Evolutionary conservation across 2,329 filamentous ascomycete genomes (phyloP).

Genomic region (Gaeumannomyces sp.): DNA sequence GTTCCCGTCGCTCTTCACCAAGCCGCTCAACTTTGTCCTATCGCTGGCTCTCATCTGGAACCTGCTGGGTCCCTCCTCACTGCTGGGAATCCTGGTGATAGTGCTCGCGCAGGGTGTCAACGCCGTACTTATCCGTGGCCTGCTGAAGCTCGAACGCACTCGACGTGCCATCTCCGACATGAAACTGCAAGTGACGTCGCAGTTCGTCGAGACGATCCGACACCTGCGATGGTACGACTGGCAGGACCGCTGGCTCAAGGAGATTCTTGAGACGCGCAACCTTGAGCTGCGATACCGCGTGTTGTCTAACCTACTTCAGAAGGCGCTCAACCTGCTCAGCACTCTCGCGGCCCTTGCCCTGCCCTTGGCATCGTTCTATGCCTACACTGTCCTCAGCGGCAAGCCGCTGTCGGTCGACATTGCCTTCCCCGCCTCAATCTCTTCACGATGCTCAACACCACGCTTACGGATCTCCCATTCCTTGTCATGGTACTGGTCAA

Average conservation of each 20-base stretch:
- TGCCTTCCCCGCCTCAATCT: conserved; percentile 83
- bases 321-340: conserved; percentile 63
- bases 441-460: conserved; percentile 68
- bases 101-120: conserved; percentile 65
- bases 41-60: conserved; percentile 69
- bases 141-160: conserved; percentile 63
- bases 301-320: conserved; percentile 55
- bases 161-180: conserved; percentile 70
- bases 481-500: conserved; percentile 74
- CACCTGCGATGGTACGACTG: conserved; percentile 78
- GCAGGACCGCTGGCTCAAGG: conserved; percentile 67
- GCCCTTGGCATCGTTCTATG: conserved; percentile 73
- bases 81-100: conserved; percentile 66
- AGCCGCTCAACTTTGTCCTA: conserved; percentile 69
- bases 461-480: conserved; percentile 67
- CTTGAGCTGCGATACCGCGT: conserved; percentile 62
- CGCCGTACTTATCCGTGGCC: conserved; percentile 55
- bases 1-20: conserved; percentile 66
- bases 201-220: conserved; percentile 81
- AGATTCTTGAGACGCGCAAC: conserved; percentile 62
- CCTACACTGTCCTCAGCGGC: conserved; percentile 68
- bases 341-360: conserved; percentile 67
- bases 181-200: conserved; percentile 72
- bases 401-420: conserved; percentile 68
- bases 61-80: conserved; percentile 73